These are phyloP conservation scores for Neofusicoccum laricinum DNA, from an alignment of 2,329 filamentous ascomycete species.

Conservation along the genomic window DNA sequence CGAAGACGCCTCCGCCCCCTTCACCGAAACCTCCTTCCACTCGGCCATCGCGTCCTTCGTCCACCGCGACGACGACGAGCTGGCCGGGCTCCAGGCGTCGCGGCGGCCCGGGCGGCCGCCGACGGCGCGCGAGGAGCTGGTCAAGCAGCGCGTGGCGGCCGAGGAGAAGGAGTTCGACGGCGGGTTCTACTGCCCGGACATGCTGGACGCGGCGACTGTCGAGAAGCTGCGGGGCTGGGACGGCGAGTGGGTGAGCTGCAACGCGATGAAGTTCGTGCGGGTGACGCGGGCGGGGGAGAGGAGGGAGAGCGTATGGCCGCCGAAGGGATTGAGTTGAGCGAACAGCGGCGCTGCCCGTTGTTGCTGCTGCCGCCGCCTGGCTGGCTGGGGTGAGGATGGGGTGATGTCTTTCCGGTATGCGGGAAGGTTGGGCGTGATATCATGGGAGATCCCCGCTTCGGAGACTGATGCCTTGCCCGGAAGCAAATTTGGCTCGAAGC, in stretches of 20 bases:
- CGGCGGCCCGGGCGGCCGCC: slow-evolving; percentile 77
- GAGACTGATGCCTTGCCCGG: background rate
- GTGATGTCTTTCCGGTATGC: background rate
- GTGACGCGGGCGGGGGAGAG: slow-evolving; percentile 64
- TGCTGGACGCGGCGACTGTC: slow-evolving; percentile 65
- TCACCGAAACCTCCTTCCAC: slow-evolving; percentile 56
- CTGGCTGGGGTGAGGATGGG: background rate
- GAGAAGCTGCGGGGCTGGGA: slow-evolving; percentile 71
- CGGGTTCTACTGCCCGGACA: slow-evolving; percentile 84
- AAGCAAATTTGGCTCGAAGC: background rate
- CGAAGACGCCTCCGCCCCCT: slow-evolving; percentile 49
- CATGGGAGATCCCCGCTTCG: background rate
- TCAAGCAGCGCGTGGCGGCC: slow-evolving; percentile 66
- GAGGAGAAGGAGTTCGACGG: slow-evolving; percentile 78
- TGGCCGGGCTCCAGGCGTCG: slow-evolving; percentile 62
- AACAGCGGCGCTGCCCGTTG: too few species aligned
- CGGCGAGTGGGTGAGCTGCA: slow-evolving; percentile 77
- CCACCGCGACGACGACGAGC: slow-evolving; percentile 69
- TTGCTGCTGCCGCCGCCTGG: too few species aligned
- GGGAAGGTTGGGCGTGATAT: background rate
- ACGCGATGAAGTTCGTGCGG: slow-evolving; percentile 73
- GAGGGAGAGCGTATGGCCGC: slow-evolving; percentile 75
- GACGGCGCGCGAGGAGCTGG: slow-evolving; percentile 70
- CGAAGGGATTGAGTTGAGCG: slow-evolving; percentile 38
- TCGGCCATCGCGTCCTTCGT: slow-evolving; percentile 44